Evolutionary conservation across 768 basidiomycete genomes (phyloP).

Genomic region (Russula sp.): DNA sequence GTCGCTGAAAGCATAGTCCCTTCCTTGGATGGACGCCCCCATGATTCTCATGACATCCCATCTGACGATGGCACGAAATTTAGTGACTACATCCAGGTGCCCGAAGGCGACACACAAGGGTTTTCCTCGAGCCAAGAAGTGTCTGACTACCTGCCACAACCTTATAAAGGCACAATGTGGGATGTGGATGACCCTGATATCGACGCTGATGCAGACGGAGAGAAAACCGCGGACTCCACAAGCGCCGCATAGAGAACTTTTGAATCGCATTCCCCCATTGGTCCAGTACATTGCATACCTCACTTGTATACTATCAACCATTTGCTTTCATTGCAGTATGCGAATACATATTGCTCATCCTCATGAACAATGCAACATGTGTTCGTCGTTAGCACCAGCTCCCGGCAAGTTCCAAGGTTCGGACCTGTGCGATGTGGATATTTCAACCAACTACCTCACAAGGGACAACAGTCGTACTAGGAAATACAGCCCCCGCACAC

Average conservation of each 20-base stretch:
- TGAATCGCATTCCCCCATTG: slow-evolving; percentile 10
- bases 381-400: neutral
- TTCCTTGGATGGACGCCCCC: slow-evolving; percentile 6
- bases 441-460: too few relatives aligned
- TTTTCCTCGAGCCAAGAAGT: slow-evolving; percentile 21
- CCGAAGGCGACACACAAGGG: neutral
- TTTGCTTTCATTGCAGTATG: slow-evolving; percentile 3
- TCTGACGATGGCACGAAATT: slow-evolving; percentile 2
- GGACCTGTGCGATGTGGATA: too few relatives aligned
- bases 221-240: neutral
- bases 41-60: neutral
- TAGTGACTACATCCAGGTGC: neutral
- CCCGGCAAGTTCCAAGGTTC: too few relatives aligned
- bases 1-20: slow-evolving; percentile 21
- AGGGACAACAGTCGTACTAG: too few relatives aligned
- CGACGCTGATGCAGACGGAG: slow-evolving; percentile 3
- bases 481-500: too few relatives aligned
- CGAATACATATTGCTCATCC: neutral
- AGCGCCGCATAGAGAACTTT: neutral
- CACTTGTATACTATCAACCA: slow-evolving; percentile 19
- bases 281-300: slow-evolving; percentile 13
- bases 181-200: slow-evolving; percentile 13
- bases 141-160: slow-evolving; percentile 21
- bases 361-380: neutral
- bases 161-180: slow-evolving; percentile 4